Percentiles rank a stretch among this genome's conserved stretches.
These are phyloP conservation scores for Diddensiella santjacobensis DNA, from an alignment of 805 yeast species.

Conservation along the genomic window DNA sequence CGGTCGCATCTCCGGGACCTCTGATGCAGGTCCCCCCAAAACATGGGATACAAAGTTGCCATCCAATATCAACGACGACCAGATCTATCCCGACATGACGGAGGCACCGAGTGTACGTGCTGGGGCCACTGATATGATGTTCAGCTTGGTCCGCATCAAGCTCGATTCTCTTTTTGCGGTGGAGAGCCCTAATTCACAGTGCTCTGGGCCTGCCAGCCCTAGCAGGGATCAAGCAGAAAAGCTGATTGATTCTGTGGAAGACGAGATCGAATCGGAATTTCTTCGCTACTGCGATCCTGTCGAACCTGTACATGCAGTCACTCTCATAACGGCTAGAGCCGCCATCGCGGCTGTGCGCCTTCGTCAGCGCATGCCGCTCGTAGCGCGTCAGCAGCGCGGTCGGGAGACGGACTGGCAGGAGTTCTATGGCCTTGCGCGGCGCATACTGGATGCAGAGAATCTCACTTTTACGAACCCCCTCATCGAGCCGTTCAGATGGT, in stretches of 20 bases:
- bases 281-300: constrained; percentile 5
- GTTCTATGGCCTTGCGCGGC: not conserved
- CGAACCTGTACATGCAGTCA: constrained; percentile 1
- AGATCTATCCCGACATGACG: constrained; percentile 3
- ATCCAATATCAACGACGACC: constrained; percentile 5
- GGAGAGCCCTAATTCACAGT: not conserved
- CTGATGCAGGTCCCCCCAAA: not conserved
- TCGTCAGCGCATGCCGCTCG: not conserved
- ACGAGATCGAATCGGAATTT: not conserved
- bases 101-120: not conserved
- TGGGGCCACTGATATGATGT: constrained; percentile 3
- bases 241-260: not conserved
- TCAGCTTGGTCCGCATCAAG: constrained; percentile 2
- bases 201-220: not conserved
- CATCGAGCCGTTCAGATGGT: not conserved
- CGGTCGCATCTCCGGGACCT: not conserved
- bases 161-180: not conserved
- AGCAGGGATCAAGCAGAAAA: not conserved
- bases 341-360: constrained; percentile 4
- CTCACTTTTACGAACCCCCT: not conserved
- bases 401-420: not conserved
- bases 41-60: constrained; percentile 3
- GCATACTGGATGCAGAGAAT: not conserved
- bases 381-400: not conserved
- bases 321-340: not conserved